Base-by-base conservation (phyloP, 768 basidiomycete genomes). In the Phlebiopsis gigantea region DNA sequence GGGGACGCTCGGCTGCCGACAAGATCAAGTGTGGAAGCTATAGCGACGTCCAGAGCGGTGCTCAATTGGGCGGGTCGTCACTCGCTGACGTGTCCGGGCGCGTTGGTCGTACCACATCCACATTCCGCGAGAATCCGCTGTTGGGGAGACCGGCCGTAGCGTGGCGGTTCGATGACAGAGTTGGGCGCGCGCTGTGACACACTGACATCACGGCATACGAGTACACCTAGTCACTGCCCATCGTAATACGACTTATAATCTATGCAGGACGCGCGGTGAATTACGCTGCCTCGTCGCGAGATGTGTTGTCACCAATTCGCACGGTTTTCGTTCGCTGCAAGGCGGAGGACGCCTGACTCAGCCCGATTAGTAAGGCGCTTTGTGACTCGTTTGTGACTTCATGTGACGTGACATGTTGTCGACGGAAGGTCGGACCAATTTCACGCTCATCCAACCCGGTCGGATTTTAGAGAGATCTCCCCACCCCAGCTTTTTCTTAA, bases 1-100 rank as follows among this genome's bases (percentile, higher is more conserved):
- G 43, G 79, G 78, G 25, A 79, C 82, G 60, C 64, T 91, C 65
- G 88, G 89, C 4, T 81, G 78, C 66, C 72, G 74, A 31, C 75
- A 80, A 28, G 75, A 73, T 21, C 79, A 91, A 65, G 88, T 92
- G 21, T 80, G 82, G 74, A 91, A 90, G 68, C 66, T 90, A 39
- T 89, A 65, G 25, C 2, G 34, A 39, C 34, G 34, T 17, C 25
- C 9, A 39, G 34, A 39, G 34, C 34, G 17, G 34, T 39, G 34
- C 34, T 39, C 12, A 39, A 2, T 34, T 12, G 34, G 17, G 34
- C 34, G 34, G 31, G 2, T 39, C 34, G 34, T 17, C 12, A 39
- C 12, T 17, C 17, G 30, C 34, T 51, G 50, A 51, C 50, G 50
- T 51, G 50, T 51, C 31, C 34, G 47, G 47, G 30, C 47, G 47